Conservation (phyloP, 441 rosid species). For the Macaranga tanarius region DNA sequence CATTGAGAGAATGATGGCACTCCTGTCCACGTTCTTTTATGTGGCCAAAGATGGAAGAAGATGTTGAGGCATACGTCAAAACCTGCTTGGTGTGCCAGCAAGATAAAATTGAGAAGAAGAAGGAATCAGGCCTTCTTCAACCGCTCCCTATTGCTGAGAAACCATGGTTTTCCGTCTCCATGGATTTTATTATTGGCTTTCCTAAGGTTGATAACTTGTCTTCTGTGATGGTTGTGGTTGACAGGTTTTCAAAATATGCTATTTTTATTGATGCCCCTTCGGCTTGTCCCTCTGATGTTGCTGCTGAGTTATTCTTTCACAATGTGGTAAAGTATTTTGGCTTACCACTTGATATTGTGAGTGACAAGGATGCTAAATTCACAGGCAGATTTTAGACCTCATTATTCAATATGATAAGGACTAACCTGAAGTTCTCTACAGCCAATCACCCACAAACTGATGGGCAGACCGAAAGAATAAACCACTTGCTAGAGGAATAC, state of each 20-base stretch:
- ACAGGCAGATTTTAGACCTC: not conserved
- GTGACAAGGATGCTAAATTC: not conserved
- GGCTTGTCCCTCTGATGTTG: not conserved
- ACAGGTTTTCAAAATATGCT: not conserved
- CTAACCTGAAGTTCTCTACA: not conserved
- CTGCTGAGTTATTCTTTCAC: not conserved
- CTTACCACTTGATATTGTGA: not conserved
- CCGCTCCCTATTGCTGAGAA: not conserved
- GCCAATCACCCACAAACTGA: conserved; percentile 1
- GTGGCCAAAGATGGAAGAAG: not conserved
- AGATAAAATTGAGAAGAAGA: not conserved
- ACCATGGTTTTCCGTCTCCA: not conserved
- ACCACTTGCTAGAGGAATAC: not conserved
- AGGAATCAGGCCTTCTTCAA: not conserved
- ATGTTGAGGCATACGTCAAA: not conserved
- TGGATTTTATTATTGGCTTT: conserved; percentile 11
- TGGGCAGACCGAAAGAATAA: not conserved
- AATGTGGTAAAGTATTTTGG: conserved; percentile 5
- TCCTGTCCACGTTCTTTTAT: not conserved
- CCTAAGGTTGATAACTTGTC: not conserved
- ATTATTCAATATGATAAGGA: not conserved
- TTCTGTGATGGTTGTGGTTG: not conserved
- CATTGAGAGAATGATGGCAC: not conserved
- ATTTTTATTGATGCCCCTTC: not conserved
- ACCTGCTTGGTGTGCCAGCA: not conserved